phyloP scores from a whole-genome alignment of 2,329 filamentous ascomycete genomes.

The Diplodia corticola region DNA sequence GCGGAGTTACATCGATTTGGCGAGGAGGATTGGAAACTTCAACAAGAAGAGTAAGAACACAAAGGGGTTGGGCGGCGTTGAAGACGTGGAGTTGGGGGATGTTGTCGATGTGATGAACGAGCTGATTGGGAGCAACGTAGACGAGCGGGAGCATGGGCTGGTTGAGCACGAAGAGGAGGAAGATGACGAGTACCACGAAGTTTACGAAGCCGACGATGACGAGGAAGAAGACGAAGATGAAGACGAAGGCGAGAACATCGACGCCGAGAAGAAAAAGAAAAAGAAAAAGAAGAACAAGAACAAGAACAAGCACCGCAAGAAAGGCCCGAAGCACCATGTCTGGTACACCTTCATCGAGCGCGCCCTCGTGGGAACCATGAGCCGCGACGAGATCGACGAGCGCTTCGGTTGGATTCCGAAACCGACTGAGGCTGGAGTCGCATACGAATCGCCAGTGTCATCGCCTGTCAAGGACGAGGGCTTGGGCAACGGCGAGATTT shows the following conservation, averaged over 20 bases:
- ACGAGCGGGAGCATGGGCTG: conserved; percentile 33
- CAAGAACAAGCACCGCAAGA: conserved; percentile 51
- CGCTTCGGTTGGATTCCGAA: conserved; percentile 28
- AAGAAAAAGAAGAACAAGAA: conserved; percentile 53
- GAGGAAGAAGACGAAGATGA: conserved; percentile 33
- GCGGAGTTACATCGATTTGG: conserved; percentile 74
- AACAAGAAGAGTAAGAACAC: conserved; percentile 25
- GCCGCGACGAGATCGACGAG: conserved; percentile 62
- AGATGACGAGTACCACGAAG: conserved; percentile 19
- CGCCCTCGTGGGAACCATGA: conserved; percentile 76
- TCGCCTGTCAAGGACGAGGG: not conserved
- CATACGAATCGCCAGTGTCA: not conserved
- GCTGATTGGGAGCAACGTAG: conserved; percentile 23
- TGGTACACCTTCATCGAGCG: conserved; percentile 78
- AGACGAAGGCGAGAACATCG: conserved; percentile 36
- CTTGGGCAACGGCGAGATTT: conserved; percentile 15
- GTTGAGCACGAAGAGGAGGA: not conserved
- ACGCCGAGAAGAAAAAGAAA: conserved; percentile 43
- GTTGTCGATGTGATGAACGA: not conserved
- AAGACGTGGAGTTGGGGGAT: not conserved
- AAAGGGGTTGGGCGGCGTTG: not conserved
- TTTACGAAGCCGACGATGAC: conserved; percentile 27
- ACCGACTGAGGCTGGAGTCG: not conserved
- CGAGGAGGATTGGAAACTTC: conserved; percentile 67
- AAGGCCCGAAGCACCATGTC: conserved; percentile 56